These are phyloP conservation scores for Tieghemostelium lacteum DNA, from an alignment of 78 protist species.

Conservation along the genomic window DNA sequence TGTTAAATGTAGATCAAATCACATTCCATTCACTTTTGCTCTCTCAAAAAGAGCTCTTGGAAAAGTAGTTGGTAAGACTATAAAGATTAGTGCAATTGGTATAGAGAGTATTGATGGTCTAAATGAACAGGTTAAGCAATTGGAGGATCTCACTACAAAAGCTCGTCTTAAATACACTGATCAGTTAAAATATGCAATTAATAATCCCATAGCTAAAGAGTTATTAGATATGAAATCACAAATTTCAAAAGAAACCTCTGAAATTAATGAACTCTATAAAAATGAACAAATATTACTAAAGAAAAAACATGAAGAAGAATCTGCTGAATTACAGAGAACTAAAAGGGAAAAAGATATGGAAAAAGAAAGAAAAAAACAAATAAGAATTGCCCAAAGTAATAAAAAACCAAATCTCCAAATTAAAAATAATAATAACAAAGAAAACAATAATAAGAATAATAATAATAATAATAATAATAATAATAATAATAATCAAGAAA, in stretches of 20 bases:
- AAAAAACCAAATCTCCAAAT: not conserved
- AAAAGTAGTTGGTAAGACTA: conserved; percentile 14
- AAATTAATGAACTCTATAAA: conserved; percentile 11
- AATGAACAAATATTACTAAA: conserved; percentile 2
- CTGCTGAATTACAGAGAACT: not conserved
- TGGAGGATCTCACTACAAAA: not conserved
- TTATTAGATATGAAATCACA: not conserved
- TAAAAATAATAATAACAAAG: no score
- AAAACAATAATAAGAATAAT: no score
- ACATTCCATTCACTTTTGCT: conserved; percentile 49
- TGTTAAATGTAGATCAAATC: conserved; percentile 20
- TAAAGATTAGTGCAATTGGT: conserved; percentile 38
- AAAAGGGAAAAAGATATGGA: conserved; percentile 11
- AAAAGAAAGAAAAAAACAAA: not conserved
- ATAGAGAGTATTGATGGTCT: conserved; percentile 24
- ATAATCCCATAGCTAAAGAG: not conserved
- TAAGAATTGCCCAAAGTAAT: not conserved
- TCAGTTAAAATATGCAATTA: no score
- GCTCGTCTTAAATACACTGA: conserved; percentile 6
- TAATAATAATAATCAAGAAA: no score
- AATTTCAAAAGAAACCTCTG: conserved; percentile 5
- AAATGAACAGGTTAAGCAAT: conserved; percentile 4
- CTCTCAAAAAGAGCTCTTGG: conserved; percentile 29
- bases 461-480: no score
- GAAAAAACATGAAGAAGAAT: conserved; percentile 10